Conservation (phyloP, 1,139 yeast genomes). For the Scheffersomyces titani region DNA sequence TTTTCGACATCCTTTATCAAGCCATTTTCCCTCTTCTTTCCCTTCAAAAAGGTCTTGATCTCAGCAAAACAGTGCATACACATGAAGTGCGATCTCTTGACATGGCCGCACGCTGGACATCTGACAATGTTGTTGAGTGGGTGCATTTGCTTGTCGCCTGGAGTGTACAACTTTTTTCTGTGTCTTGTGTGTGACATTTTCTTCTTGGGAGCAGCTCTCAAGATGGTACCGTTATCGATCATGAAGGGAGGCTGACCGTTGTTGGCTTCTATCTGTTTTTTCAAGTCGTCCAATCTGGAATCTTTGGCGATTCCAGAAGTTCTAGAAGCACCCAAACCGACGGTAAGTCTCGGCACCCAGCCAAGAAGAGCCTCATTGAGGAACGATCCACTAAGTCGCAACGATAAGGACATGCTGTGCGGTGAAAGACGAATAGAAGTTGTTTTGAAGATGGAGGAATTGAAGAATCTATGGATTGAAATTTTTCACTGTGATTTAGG, state of each 20-base stretch:
- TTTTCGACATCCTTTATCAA: conserved; percentile 29
- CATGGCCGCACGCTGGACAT: conserved; percentile 95
- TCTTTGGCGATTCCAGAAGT: background rate
- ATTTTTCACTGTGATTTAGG: background rate
- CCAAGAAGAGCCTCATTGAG: conserved; percentile 17
- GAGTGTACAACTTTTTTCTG: conserved; percentile 78
- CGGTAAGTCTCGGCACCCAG: conserved; percentile 20
- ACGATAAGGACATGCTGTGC: conserved; percentile 23
- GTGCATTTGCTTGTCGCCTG: conserved; percentile 80
- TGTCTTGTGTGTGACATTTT: conserved; percentile 84
- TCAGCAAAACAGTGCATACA: conserved; percentile 93
- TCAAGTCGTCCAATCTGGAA: conserved; percentile 30
- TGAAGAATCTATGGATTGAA: background rate
- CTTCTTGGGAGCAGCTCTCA: conserved; percentile 91
- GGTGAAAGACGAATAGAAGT: background rate
- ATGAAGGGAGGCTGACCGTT: conserved; percentile 34
- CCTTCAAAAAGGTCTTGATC: conserved; percentile 69
- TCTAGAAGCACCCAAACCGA: background rate
- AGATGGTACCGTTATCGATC: conserved; percentile 61
- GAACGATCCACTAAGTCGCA: conserved; percentile 19
- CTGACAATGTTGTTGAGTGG: conserved; percentile 75
- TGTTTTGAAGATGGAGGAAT: background rate
- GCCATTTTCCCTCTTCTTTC: conserved; percentile 37
- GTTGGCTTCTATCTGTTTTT: conserved; percentile 28
- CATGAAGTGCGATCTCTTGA: conserved; percentile 83